Percentiles rank a stretch among this genome's conserved stretches.
These are phyloP conservation scores for Fusarium sarcochroum DNA, from an alignment of 2,329 filamentous ascomycete genomes.

Conservation along the genomic window DNA sequence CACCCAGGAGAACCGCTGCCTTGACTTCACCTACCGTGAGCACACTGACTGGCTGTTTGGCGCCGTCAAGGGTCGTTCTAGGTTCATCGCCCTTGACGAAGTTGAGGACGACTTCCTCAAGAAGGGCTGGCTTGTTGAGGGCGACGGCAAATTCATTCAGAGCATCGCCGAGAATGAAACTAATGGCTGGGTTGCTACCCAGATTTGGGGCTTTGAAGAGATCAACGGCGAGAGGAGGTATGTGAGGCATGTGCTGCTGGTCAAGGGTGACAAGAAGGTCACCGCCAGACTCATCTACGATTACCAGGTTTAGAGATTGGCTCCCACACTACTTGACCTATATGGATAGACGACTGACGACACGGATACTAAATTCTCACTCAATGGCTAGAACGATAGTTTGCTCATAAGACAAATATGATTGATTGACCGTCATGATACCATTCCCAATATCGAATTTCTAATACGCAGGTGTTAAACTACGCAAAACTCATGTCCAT, in stretches of 20 bases:
- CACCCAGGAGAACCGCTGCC: conserved; percentile 69
- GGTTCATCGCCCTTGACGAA: conserved; percentile 63
- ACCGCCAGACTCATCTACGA: conserved; percentile 71
- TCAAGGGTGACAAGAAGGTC: conserved; percentile 64
- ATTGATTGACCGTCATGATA: conserved; percentile 3
- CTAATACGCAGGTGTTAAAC: conserved; percentile 3
- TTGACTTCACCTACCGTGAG: conserved; percentile 68
- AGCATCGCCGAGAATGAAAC: conserved; percentile 71
- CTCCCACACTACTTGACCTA: conserved; percentile 8
- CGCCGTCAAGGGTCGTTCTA: conserved; percentile 71
- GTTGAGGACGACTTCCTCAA: conserved; percentile 70
- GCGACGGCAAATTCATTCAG: conserved; percentile 73
- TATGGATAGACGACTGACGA: not conserved
- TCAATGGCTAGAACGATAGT: not conserved
- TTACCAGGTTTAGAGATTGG: conserved; percentile 51
- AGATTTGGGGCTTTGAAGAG: conserved; percentile 73
- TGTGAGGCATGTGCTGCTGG: conserved; percentile 66
- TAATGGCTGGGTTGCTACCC: conserved; percentile 67
- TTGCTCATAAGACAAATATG: conserved; percentile 8
- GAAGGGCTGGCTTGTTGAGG: conserved; percentile 71
- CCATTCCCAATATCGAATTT: not conserved
- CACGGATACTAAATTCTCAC: not conserved
- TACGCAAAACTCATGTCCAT: conserved; percentile 6
- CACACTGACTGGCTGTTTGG: conserved; percentile 88
- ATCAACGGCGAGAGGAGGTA: conserved; percentile 67